These are phyloP conservation scores for Talaromyces piceae DNA, from an alignment of 2,329 filamentous ascomycete species.

Conservation along the genomic window DNA sequence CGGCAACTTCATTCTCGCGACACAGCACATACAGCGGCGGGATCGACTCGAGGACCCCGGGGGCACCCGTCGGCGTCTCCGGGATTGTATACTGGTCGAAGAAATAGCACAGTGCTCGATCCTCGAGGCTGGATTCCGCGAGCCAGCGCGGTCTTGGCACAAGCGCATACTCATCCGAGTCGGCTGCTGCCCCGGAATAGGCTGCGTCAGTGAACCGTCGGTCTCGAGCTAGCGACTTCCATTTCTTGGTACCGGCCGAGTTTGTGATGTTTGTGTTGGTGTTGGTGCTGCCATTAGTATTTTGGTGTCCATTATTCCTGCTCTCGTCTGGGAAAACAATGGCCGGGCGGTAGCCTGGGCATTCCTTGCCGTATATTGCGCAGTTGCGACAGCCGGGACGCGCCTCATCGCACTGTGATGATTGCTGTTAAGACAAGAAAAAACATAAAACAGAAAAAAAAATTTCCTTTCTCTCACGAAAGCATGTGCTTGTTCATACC, in stretches of 20 bases:
- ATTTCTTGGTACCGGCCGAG: background rate
- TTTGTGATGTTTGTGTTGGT: background rate
- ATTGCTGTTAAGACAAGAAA: background rate
- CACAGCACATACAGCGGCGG: slow-evolving; percentile 27
- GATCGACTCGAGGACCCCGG: slow-evolving; percentile 30
- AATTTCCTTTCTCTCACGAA: background rate
- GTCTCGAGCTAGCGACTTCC: background rate
- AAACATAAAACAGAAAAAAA: background rate
- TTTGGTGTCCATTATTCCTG: slow-evolving; percentile 16
- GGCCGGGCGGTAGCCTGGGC: slow-evolving; percentile 30
- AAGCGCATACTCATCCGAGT: slow-evolving; percentile 1
- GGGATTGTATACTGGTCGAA: slow-evolving; percentile 32
- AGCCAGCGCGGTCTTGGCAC: slow-evolving; percentile 14
- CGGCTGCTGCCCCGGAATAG: background rate
- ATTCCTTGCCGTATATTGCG: slow-evolving; percentile 26
- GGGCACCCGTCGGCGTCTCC: slow-evolving; percentile 17
- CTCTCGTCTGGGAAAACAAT: slow-evolving; percentile 30
- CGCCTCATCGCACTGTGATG: slow-evolving; percentile 28
- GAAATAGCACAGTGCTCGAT: slow-evolving; percentile 34
- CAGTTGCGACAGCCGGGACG: slow-evolving; percentile 31
- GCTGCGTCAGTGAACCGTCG: background rate
- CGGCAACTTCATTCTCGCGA: slow-evolving; percentile 14
- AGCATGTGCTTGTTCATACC: slow-evolving; percentile 16
- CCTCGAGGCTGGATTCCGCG: slow-evolving; percentile 26
- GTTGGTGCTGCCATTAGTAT: background rate